A percentile compares a stretch with the other conserved stretches of the same genome.
phyloP scores from a whole-genome alignment of 2,329 filamentous ascomycete genomes.

The Paecilomyces niveus region DNA sequence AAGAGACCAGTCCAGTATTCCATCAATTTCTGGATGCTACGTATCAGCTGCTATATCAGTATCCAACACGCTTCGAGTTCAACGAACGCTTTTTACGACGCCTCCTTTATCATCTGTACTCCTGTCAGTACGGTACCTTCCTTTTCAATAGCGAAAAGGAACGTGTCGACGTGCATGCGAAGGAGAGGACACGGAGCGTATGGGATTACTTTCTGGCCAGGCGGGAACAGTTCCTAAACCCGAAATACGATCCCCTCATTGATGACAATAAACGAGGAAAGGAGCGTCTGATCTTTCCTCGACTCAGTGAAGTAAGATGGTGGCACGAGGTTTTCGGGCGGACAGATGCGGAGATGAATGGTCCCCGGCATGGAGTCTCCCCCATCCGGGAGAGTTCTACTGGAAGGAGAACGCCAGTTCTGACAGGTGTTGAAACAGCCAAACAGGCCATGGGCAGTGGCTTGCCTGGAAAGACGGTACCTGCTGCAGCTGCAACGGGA shows the following conservation, averaged over 20 bases:
- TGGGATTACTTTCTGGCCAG: slow-evolving; percentile 93
- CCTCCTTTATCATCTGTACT: slow-evolving; percentile 87
- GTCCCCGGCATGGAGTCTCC: slow-evolving; percentile 44
- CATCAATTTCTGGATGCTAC: slow-evolving; percentile 95
- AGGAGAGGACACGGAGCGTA: slow-evolving; percentile 72
- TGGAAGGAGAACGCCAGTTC: slow-evolving; percentile 43
- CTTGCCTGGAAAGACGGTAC: slow-evolving; percentile 20
- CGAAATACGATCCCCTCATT: slow-evolving; percentile 64
- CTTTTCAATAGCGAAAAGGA: slow-evolving; percentile 93
- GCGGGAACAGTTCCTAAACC: slow-evolving; percentile 73
- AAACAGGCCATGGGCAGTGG: slow-evolving; percentile 47
- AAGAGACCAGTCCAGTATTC: slow-evolving; percentile 91
- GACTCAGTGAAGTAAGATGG: slow-evolving; percentile 74
- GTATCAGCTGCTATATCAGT: slow-evolving; percentile 80
- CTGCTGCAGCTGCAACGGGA: slow-evolving; percentile 23
- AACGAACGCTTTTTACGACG: slow-evolving; percentile 89
- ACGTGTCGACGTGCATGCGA: slow-evolving; percentile 61
- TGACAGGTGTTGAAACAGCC: slow-evolving; percentile 54
- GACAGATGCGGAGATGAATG: slow-evolving; percentile 89
- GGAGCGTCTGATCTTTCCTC: slow-evolving; percentile 78
- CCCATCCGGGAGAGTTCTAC: slow-evolving; percentile 19
- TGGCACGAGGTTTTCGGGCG: slow-evolving; percentile 86
- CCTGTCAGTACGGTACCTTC: slow-evolving; percentile 95
- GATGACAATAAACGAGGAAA: slow-evolving; percentile 74
- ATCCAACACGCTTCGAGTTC: slow-evolving; percentile 87